Evolutionary conservation across 2,329 filamentous ascomycete genomes (phyloP), one percentile per base, ranked within the genome.

Genomic region (Metarhizium rileyi): DNA sequence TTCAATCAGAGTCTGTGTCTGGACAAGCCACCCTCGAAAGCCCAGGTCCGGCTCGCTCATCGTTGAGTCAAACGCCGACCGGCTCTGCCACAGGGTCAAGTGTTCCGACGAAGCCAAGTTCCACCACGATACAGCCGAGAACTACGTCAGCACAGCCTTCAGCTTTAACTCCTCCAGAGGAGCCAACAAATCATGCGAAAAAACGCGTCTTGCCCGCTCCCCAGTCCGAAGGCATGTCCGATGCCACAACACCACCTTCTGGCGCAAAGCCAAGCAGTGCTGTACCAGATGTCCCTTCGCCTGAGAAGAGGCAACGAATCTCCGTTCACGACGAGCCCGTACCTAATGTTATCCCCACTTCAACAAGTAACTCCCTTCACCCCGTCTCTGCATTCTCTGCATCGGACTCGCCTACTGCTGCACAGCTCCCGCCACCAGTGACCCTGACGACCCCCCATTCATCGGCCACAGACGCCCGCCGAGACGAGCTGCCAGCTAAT

Each of bases 111-210:
- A 60, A 60, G 23, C 61, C 63, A n/a, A 61, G 42, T 1, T 58
- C 59, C 3, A 69, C 66, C 7, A 52, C 61, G 5, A 64, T 73
- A 5, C 68, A 69, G 1, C 66, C 69, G 10, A 68, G 68, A 38
- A 57, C 67, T 3, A 66, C 70, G 12, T 62, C 69, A 49, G 58
- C 63, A 23, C 68, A 68, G 30, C 65, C 66, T 3, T 73, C 66
- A 38, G 76, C 73, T 2, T 67, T 80, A 26, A 80, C 78, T 1
- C 77, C 77, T 0, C 76, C 77, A 2, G 77, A 81, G 44, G 78
- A 81, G 54, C 68, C 66, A 6, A 56, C 67, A 0, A 66, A 67
- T 1, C 68, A 69, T 36, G 62, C 66, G 3, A 70, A 71, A 36
- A 78, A 78, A 56, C 66, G 70, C 25, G 69, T 60, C 12, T 55